phyloP scores from a whole-genome alignment of 2,329 filamentous ascomycete genomes.

The Paracorniculantispora psalliotae region DNA sequence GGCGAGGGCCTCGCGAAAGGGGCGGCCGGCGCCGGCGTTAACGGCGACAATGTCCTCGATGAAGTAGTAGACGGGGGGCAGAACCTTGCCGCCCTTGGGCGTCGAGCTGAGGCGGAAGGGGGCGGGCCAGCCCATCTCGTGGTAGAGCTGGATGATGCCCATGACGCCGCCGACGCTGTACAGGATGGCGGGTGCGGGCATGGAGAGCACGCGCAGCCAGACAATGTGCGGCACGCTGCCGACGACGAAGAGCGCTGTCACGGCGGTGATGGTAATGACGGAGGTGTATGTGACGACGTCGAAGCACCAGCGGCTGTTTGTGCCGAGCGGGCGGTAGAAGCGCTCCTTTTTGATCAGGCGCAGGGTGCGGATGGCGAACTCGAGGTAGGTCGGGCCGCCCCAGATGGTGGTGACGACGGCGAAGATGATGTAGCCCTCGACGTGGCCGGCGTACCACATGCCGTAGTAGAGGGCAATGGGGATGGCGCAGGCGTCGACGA shows the following conservation, averaged over 20 bases:
- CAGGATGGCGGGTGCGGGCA: conserved; percentile 47
- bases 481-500: conserved; percentile 38
- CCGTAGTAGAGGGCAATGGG: conserved; percentile 51
- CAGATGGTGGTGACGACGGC: conserved; percentile 51
- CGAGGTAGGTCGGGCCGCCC: conserved; percentile 50
- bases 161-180: conserved; percentile 41
- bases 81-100: conserved; percentile 50
- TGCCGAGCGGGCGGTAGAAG: conserved; percentile 46
- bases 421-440: conserved; percentile 41
- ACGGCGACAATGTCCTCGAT: conserved; percentile 65
- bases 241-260: conserved; percentile 46
- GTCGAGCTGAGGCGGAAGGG: conserved; percentile 62
- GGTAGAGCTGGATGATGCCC: conserved; percentile 31
- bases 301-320: conserved; percentile 42
- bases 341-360: conserved; percentile 45
- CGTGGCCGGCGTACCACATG: conserved; percentile 36
- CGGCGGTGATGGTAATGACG: conserved; percentile 41
- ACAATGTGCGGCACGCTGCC: conserved; percentile 47
- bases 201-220: conserved; percentile 44
- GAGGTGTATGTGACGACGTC: conserved; percentile 45
- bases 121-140: conserved; percentile 37
- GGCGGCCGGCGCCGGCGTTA: conserved; percentile 53
- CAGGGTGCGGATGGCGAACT: conserved; percentile 45
- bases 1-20: conserved; percentile 37
- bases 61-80: conserved; percentile 58